Conservation (phyloP, 176 grass and related monocot genomes). For the Eleusine coracana region DNA sequence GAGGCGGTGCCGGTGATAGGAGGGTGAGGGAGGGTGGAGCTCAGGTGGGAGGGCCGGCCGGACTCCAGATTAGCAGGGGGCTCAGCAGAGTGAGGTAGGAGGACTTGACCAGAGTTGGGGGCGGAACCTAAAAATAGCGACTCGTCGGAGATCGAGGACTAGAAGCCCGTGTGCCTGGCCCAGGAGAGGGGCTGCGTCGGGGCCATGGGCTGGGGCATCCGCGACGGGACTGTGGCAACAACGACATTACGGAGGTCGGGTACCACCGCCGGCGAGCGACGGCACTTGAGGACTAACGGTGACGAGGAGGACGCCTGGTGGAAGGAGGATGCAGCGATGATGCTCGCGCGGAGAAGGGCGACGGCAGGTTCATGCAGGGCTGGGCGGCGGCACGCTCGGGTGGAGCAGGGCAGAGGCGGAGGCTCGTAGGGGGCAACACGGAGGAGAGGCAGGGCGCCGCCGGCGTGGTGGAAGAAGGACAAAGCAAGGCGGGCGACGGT, state of each 20-base stretch:
- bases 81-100: constrained; percentile 53
- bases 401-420: too few relatives aligned
- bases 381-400: too few relatives aligned
- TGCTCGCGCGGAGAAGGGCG: too few relatives aligned
- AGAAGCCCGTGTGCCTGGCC: constrained; percentile 91
- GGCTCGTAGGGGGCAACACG: too few relatives aligned
- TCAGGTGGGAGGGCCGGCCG: constrained; percentile 46
- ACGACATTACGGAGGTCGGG: constrained; percentile 37
- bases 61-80: constrained; percentile 72
- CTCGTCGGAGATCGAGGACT: constrained; percentile 66
- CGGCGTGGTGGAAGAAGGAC: too few relatives aligned
- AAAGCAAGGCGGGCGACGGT: too few relatives aligned
- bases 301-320: too few relatives aligned
- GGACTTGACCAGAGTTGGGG: constrained; percentile 58
- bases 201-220: constrained; percentile 74
- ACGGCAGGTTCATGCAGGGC: too few relatives aligned
- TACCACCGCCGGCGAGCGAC: constrained; percentile 40
- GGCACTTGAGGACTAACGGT: not conserved
- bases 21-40: constrained; percentile 37
- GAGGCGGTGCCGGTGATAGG: constrained; percentile 33
- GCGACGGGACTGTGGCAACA: constrained; percentile 55
- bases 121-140: constrained; percentile 49
- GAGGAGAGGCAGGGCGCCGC: too few relatives aligned
- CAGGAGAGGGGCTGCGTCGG: constrained; percentile 72
- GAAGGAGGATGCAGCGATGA: too few relatives aligned